phyloP scores from a whole-genome alignment of 1,284 basidiomycete species.

The Rhodofomes roseus region DNA sequence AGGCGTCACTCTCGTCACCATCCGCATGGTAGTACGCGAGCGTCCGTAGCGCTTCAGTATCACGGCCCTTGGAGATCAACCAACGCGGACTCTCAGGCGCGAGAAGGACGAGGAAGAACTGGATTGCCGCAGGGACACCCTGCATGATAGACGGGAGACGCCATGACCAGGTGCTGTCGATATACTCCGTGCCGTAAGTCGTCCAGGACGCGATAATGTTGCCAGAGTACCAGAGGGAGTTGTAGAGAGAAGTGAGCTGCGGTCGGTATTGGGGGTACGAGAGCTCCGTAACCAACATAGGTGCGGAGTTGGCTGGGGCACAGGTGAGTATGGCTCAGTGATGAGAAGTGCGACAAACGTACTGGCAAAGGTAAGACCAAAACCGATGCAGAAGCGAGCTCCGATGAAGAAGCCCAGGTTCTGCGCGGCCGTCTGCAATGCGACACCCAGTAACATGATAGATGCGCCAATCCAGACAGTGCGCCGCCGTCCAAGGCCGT shows the following conservation, averaged over 20 bases:
- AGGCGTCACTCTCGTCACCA: conserved; percentile 57
- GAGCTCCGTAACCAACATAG: conserved; percentile 74
- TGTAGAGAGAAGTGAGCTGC: conserved; percentile 68
- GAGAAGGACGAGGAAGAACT: conserved; percentile 54
- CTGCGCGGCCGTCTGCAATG: conserved; percentile 65
- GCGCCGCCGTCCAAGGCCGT: conserved; percentile 60
- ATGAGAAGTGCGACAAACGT: conserved; percentile 13
- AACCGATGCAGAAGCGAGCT: conserved; percentile 77
- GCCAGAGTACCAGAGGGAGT: conserved; percentile 63
- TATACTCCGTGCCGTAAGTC: conserved; percentile 66
- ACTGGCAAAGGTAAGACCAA: conserved; percentile 72
- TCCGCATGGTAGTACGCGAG: conserved; percentile 72
- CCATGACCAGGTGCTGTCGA: conserved; percentile 63
- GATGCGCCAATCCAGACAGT: conserved; percentile 59
- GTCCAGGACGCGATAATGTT: conserved; percentile 58
- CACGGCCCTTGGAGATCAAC: conserved; percentile 55
- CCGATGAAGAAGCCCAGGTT: conserved; percentile 81
- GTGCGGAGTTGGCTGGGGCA: conserved; percentile 55
- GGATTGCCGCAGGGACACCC: conserved; percentile 52
- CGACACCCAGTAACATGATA: conserved; percentile 64
- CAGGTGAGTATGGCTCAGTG: background rate
- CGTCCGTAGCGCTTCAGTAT: conserved; percentile 50
- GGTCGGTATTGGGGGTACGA: conserved; percentile 76
- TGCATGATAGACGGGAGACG: conserved; percentile 64
- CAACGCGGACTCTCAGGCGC: conserved; percentile 67